Conservation (phyloP, 768 basidiomycete species). For the Tulasnella calospora region DNA sequence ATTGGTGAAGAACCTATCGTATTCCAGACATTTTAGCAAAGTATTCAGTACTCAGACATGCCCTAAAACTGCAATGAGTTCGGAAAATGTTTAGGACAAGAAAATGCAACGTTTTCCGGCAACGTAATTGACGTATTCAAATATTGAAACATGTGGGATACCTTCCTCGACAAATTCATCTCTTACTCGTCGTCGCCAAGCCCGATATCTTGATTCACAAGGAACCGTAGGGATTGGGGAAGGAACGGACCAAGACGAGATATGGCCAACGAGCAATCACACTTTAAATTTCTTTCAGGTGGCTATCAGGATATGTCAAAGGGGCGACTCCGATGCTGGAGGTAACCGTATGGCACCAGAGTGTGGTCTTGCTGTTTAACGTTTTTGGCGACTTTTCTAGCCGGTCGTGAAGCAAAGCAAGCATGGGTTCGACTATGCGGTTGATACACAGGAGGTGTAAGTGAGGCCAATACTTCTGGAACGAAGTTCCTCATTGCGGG, state of each 20-base stretch:
- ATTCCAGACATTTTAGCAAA: too few relatives aligned
- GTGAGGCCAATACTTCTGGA: neutral
- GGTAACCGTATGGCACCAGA: neutral
- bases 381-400: constrained; percentile 72
- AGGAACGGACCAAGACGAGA: constrained; percentile 47
- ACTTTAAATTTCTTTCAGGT: constrained; percentile 87
- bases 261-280: constrained; percentile 67
- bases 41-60: too few relatives aligned
- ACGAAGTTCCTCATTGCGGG: constrained; percentile 60
- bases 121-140: constrained; percentile 86
- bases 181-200: constrained; percentile 50
- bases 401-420: constrained; percentile 55
- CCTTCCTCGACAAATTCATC: constrained; percentile 78
- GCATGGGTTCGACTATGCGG: constrained; percentile 78
- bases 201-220: constrained; percentile 39
- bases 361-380: too few relatives aligned
- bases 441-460: constrained; percentile 55
- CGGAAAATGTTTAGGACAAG: too few relatives aligned
- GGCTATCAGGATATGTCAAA: constrained; percentile 78
- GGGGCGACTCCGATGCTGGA: constrained; percentile 19
- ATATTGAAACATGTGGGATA: too few relatives aligned
- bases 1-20: too few relatives aligned
- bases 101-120: too few relatives aligned
- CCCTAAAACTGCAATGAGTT: too few relatives aligned
- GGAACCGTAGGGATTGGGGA: constrained; percentile 47